Base-by-base conservation (phyloP, 352 stramenopile species). In the Peronospora belbahrii region DNA sequence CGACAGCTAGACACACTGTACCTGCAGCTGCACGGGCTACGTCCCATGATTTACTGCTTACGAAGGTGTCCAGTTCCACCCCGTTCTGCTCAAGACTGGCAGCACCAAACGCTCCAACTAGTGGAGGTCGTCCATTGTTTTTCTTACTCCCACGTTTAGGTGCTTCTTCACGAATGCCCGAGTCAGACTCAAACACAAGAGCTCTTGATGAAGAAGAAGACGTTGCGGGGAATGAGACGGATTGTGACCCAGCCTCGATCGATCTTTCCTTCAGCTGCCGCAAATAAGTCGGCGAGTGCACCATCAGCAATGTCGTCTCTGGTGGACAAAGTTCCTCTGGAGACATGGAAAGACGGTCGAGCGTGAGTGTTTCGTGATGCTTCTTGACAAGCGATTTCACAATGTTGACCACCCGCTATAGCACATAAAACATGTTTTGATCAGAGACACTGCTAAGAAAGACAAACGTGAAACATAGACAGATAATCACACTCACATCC, bases 31-130 rank as follows among this genome's bases (percentile, higher is more conserved):
- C 78, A 33, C 78, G 72, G 24, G 83, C 83, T 9, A 89, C 83
- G 33, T 90, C 77, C 74, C 79, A 90, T 3, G 83, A 94, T 46
- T 84, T 85, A 47, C 69, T 78, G 62, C 78, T 91, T 25, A 94
- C 79, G 46, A 87, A 91, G 13, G 83, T 94, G 48, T 94, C 83
- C 67, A 90, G 70, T 14, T 67, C 70, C 6, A 88, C 61, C 6
- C 67, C 71, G 44, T 76, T 79, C 33, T 82, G 70, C 55, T 85
- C 59, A 17, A 83, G 43, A 50, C 62, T 85, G 13, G 75, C 70
- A 14, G 77, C 77, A 0, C 74, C 80, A 45, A 92, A 92, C 6
- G 80, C 80, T 15, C 75, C 75, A 33, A 69, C 72, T 18, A 89
- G 73, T 17, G 56, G 53, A 3, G 62, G 54, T 1, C 59, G 77